Base-by-base conservation (phyloP, 441 rosid species). In the Gossypium armourianum region DNA sequence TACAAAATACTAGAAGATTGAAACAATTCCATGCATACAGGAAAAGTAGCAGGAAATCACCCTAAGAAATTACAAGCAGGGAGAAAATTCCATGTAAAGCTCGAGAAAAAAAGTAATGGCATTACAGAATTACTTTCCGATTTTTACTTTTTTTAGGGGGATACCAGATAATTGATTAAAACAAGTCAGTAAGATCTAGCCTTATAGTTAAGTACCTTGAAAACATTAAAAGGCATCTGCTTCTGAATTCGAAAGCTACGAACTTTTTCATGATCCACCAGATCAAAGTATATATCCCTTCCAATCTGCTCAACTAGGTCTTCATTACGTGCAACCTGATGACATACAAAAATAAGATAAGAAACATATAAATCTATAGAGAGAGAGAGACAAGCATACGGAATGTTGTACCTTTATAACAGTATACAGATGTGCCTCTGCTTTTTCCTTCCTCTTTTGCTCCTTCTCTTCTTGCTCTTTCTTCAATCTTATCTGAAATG, bases 231-330 rank as follows among this genome's bases (percentile, higher is more conserved):
- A 21, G 82, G 74, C 62, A 71, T 86, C 79, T 86, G 93, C 70
- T 87, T 88, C 82, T 83, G 89, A 79, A 88, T 85, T n/a, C 89
- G 87, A 73, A 88, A 86, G 73, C 88, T 86, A 56, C 76, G 84
- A 73, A 86, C 93, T 85, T 86, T 88, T 47, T 86, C 91, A 82
- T 88, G 93, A 78, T 88, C 89, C 69, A 88, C 93, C 75, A 88
- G 89, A 74, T 88, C 93, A 85, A 86, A 88, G 76, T 80, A 86
- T 79, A 85, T 84, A 76, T 85, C 87, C 78, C 74, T 88, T 49
- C 91, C 93, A 78, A 85, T 79, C 75, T 84, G 90, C 40, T 85
- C 83, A 23, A 68, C 76, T 36, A 86, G 77, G 53, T 86, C 86
- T 71, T 80, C 84, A 77, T 76, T 77, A 15, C 88, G 80, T 24